Percentiles rank a stretch among this genome's conserved stretches.
Evolutionary conservation across 2,329 filamentous ascomycete species (phyloP).

Genomic region (Cladophialophora carrionii): DNA sequence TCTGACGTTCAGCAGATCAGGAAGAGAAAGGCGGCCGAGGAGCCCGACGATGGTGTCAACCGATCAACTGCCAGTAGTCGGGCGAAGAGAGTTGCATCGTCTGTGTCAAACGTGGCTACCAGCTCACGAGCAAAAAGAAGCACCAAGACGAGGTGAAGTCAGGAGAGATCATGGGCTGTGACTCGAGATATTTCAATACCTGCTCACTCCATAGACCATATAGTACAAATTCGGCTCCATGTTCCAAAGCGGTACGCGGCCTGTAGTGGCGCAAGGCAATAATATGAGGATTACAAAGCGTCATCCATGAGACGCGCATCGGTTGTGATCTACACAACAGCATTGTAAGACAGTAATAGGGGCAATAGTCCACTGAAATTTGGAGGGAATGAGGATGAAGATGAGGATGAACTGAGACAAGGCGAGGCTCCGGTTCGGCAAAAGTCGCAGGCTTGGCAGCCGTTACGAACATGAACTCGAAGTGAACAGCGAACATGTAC

Average conservation of each 20-base stretch:
- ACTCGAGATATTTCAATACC: background rate
- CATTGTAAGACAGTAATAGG: conserved; percentile 15
- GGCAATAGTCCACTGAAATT: background rate
- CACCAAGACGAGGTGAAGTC: conserved; percentile 17
- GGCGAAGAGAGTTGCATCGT: conserved; percentile 33
- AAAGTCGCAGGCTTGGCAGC: conserved; percentile 14
- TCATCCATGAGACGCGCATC: background rate
- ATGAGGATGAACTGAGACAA: conserved; percentile 3
- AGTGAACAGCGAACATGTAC: conserved; percentile 10
- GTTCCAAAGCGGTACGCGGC: background rate
- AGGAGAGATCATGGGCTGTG: background rate
- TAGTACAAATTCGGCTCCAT: background rate
- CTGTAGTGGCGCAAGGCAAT: background rate
- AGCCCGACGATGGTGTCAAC: conserved; percentile 19
- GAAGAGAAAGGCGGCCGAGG: conserved; percentile 34
- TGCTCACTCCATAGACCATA: background rate
- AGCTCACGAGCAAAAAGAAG: conserved; percentile 17
- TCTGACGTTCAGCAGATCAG: conserved; percentile 7
- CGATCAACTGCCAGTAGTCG: conserved; percentile 29
- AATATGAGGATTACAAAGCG: background rate
- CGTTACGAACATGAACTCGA: conserved; percentile 6
- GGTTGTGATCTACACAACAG: background rate
- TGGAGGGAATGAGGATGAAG: background rate
- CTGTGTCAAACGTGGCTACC: background rate
- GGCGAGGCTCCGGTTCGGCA: conserved; percentile 14